Evolutionary conservation across 1,139 yeast species (phyloP).

Genomic region (Suhomyces bokatorum): DNA sequence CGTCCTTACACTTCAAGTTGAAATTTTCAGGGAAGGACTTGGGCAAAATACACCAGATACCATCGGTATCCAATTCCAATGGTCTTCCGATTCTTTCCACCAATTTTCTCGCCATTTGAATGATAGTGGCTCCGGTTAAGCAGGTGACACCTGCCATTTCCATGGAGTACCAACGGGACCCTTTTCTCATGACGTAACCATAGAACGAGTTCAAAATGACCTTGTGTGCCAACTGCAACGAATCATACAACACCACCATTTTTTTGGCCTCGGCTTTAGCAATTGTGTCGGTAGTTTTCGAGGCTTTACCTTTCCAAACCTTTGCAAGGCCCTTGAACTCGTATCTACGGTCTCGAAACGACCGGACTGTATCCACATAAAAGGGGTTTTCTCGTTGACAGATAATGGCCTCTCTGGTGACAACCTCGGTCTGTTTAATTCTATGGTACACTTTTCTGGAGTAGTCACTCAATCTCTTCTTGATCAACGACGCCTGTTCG

Average conservation of each 20-base stretch:
- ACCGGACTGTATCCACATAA: conserved; percentile 90
- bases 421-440: conserved; percentile 76
- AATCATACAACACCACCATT: conserved; percentile 92
- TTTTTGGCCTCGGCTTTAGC: conserved; percentile 83
- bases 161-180: conserved; percentile 99
- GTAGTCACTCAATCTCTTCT: conserved; percentile 80
- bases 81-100: conserved; percentile 98
- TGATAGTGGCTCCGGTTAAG: conserved; percentile 95
- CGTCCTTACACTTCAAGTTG: conserved; percentile 68
- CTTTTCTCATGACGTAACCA: conserved; percentile 98
- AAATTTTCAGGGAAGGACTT: conserved; percentile 89
- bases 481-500: conserved; percentile 77
- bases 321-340: conserved; percentile 94
- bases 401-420: conserved; percentile 88
- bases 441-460: conserved; percentile 83
- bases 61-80: conserved; percentile 95
- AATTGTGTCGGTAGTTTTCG: conserved; percentile 57
- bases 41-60: conserved; percentile 99
- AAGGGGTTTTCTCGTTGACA: conserved; percentile 98
- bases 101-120: conserved; percentile 91
- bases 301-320: conserved; percentile 85
- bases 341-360: conserved; percentile 93
- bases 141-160: conserved; percentile 99
- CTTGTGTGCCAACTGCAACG: conserved; percentile 94
- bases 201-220: conserved; percentile 95